These are phyloP conservation scores for Penicillium sp. DNA, from an alignment of 2,329 filamentous ascomycete species.

Conservation along the genomic window DNA sequence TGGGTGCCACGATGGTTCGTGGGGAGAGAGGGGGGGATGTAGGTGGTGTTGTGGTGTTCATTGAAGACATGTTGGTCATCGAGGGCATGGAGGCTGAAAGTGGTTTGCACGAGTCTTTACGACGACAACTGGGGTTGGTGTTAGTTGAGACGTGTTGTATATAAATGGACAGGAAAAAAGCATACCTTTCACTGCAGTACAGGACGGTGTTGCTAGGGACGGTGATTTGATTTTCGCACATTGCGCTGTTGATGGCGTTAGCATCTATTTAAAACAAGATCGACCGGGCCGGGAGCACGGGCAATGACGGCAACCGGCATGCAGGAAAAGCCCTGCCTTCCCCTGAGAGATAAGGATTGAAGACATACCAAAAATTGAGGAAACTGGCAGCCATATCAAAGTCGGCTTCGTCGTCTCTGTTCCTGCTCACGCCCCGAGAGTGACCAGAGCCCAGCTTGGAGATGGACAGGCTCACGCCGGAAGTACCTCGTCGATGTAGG, in stretches of 20 bases:
- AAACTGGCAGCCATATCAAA: slow-evolving; percentile 46
- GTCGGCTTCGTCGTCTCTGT: slow-evolving; percentile 27
- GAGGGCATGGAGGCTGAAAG: slow-evolving; percentile 40
- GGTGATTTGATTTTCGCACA: slow-evolving; percentile 65
- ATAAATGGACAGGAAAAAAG: slow-evolving; percentile 7
- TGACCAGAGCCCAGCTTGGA: slow-evolving; percentile 34
- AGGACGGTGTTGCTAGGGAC: slow-evolving; percentile 59
- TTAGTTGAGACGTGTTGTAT: not conserved
- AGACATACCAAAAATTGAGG: slow-evolving; percentile 46
- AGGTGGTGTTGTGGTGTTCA: slow-evolving; percentile 28
- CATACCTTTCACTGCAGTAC: slow-evolving; percentile 64
- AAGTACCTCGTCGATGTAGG: slow-evolving; percentile 36
- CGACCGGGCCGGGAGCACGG: slow-evolving; percentile 8
- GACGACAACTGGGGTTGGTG: slow-evolving; percentile 40
- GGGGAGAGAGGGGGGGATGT: slow-evolving; percentile 37
- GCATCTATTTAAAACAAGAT: slow-evolving; percentile 24
- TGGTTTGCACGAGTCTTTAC: slow-evolving; percentile 48
- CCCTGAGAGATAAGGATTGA: slow-evolving; percentile 1
- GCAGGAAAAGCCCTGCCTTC: slow-evolving; percentile 16
- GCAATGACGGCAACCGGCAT: slow-evolving; percentile 17
- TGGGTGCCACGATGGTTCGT: slow-evolving; percentile 37
- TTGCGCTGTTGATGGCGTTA: slow-evolving; percentile 50
- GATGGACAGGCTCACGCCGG: slow-evolving; percentile 29
- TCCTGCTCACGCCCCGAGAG: slow-evolving; percentile 17
- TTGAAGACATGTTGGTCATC: slow-evolving; percentile 28